A percentile compares a stretch with the other conserved stretches of the same genome.
These are phyloP conservation scores for Lepraria neglecta DNA, from an alignment of 495 filamentous ascomycete species.

Conservation along the genomic window DNA sequence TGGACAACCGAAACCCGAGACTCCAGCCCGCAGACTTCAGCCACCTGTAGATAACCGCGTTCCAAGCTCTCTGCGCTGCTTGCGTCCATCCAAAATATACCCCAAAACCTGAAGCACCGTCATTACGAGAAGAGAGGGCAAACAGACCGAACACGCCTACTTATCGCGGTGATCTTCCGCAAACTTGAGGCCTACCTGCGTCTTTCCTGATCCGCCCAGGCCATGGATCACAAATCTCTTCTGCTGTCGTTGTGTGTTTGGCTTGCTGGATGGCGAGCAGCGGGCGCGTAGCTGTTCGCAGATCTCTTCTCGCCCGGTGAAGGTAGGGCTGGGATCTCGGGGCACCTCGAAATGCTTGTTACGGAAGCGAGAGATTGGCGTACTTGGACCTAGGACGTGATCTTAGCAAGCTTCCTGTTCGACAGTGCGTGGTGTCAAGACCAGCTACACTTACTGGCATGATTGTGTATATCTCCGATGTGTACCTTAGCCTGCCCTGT, in stretches of 20 bases:
- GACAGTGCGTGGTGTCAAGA: too few relatives aligned
- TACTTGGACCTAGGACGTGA: too few relatives aligned
- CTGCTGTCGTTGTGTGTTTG: constrained; percentile 13
- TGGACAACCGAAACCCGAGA: neutral
- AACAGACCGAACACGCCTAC: too few relatives aligned
- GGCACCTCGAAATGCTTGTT: constrained; percentile 12
- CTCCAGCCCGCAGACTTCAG: neutral
- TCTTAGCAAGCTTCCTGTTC: too few relatives aligned
- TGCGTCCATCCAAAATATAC: neutral
- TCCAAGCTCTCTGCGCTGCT: constrained; percentile 2
- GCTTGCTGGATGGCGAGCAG: neutral
- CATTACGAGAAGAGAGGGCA: too few relatives aligned
- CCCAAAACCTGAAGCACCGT: constrained; percentile 7
- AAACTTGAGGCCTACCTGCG: constrained; percentile 33
- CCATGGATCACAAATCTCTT: constrained; percentile 33
- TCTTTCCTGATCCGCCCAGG: constrained; percentile 35
- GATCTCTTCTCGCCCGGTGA: constrained; percentile 15
- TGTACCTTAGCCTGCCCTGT: neutral
- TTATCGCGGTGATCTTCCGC: neutral
- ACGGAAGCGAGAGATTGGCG: too few relatives aligned
- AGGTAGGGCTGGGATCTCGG: constrained; percentile 1
- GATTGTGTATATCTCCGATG: neutral
- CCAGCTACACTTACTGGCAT: neutral
- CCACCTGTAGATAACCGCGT: neutral
- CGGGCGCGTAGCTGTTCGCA: neutral